Base-by-base conservation (phyloP, 1,284 basidiomycete genomes). In the Gomphus bonarii region DNA sequence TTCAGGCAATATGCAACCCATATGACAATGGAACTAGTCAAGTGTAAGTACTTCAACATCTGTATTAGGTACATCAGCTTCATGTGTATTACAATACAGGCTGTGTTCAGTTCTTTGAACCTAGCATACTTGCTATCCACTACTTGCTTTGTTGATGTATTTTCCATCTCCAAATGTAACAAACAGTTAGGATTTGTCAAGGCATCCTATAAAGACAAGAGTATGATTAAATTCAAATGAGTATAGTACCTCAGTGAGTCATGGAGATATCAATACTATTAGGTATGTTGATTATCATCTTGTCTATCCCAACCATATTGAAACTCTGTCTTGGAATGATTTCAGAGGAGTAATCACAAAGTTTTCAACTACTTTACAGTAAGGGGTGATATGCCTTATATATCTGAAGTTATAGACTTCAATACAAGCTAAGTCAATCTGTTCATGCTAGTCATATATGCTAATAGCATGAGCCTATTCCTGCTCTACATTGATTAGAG, bases 311-410 rank as follows among this genome's bases (percentile, higher is more conserved):
- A 1, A 63, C 61, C 0, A 69, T 68, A 9, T 55, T 56, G 52
- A 77, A 75, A 0, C 35, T 55, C 10, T 70, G 62, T 28, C 68
- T 0, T 54, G 54, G 22, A 77, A 68, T 0, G 59, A 11, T 3
- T 66, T 63, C 0, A 66, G 63, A 1, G 64, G 58, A 3, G 70
- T 74, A 0, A 58, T 16, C 0, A 43, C 12, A 47, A 71, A 69
- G 9, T 58, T 67, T 0, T 61, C 55, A 61, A 77, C 70, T 8
- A 60, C 52, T 20, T 73, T 61, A 0, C 62, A 57, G 57, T 73
- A 73, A 0, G 72, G 75, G 0, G 70, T 72, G 12, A 78, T 69
- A 48, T 77, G 75, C 2, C 62, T 31, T 0, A 68, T 71, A 2
- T 66, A 66, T 0, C 76, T 73, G 1, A 71, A 74, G 59, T 77